Conservation (phyloP, 108 stramenopile genomes). For the Pseudonitzschia multistriata region DNA sequence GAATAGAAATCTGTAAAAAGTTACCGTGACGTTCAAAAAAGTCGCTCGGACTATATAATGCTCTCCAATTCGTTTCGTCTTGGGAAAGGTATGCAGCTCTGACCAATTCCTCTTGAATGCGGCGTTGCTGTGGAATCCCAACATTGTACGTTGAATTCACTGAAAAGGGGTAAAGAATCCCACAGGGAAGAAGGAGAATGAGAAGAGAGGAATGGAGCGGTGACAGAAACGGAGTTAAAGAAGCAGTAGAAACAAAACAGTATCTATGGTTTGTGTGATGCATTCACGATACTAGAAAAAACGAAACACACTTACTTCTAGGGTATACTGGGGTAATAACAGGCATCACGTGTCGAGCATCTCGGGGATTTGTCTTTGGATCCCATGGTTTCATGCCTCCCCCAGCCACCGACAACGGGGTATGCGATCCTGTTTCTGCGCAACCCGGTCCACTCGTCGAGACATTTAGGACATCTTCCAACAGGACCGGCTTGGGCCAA, state of each 20-base stretch:
- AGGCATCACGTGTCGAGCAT: slow-evolving; percentile 83
- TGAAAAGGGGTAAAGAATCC: not conserved
- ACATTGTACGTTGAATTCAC: slow-evolving; percentile 97
- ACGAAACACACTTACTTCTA: slow-evolving; percentile 39
- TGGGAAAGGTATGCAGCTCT: slow-evolving; percentile 35
- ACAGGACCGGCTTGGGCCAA: slow-evolving; percentile 74
- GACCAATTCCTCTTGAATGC: slow-evolving; percentile 73
- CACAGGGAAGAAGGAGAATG: not conserved
- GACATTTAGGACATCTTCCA: slow-evolving; percentile 15
- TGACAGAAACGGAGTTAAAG: not conserved
- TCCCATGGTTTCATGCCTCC: slow-evolving; percentile 66
- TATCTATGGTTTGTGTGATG: too few species aligned
- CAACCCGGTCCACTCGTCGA: not conserved
- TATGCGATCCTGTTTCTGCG: not conserved
- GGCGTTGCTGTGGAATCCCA: slow-evolving; percentile 77
- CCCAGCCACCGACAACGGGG: slow-evolving; percentile 20
- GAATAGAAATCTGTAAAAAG: slow-evolving; percentile 60
- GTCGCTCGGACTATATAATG: slow-evolving; percentile 25
- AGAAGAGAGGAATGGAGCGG: not conserved
- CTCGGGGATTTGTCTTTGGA: slow-evolving; percentile 66
- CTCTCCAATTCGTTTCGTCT: slow-evolving; percentile 17
- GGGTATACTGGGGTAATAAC: slow-evolving; percentile 98
- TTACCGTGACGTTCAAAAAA: slow-evolving; percentile 36
- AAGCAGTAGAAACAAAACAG: not conserved
- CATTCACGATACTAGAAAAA: not conserved